Evolutionary conservation across 1,284 basidiomycete genomes (phyloP).

Genomic region (Apiotrichum laibachii): DNA sequence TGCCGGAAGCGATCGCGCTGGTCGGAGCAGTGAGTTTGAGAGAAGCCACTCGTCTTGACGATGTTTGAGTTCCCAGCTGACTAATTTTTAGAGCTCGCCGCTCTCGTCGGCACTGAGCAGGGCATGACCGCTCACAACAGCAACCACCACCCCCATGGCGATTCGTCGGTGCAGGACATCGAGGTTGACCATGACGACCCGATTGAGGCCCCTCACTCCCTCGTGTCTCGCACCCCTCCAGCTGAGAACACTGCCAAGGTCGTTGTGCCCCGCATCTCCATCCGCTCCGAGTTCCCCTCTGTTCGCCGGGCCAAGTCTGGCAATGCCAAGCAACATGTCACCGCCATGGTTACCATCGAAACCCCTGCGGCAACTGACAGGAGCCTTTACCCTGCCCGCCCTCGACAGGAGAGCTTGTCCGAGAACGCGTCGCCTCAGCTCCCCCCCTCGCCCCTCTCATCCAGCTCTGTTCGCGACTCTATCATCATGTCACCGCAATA

Average conservation of each 20-base stretch:
- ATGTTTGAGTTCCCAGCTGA: not conserved
- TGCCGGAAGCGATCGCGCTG: slow-evolving; percentile 61
- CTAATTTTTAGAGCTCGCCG: slow-evolving; percentile 67
- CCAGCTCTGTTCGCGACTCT: slow-evolving; percentile 21
- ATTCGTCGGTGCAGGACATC: slow-evolving; percentile 1
- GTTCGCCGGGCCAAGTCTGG: slow-evolving; percentile 61
- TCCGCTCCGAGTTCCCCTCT: slow-evolving; percentile 80
- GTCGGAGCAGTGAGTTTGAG: slow-evolving; percentile 74
- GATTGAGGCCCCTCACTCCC: slow-evolving; percentile 49
- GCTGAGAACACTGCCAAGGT: slow-evolving; percentile 58
- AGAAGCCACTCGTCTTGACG: not conserved
- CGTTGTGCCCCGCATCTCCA: slow-evolving; percentile 81
- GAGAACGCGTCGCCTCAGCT: slow-evolving; percentile 36
- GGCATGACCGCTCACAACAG: not conserved
- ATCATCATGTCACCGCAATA: slow-evolving; percentile 1
- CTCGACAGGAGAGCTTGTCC: slow-evolving; percentile 27
- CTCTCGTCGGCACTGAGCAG: slow-evolving; percentile 64
- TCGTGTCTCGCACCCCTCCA: not conserved
- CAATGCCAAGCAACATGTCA: slow-evolving; percentile 60
- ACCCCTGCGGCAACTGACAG: slow-evolving; percentile 66
- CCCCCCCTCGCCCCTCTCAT: slow-evolving; percentile 35
- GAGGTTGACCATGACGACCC: slow-evolving; percentile 78
- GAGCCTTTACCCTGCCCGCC: slow-evolving; percentile 31
- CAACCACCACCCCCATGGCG: not conserved
- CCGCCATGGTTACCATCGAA: slow-evolving; percentile 85